Evolutionary conservation across 805 yeast genomes (phyloP), one percentile per base, ranked within the genome.

Genomic region (Saccharomycopsis sp.): DNA sequence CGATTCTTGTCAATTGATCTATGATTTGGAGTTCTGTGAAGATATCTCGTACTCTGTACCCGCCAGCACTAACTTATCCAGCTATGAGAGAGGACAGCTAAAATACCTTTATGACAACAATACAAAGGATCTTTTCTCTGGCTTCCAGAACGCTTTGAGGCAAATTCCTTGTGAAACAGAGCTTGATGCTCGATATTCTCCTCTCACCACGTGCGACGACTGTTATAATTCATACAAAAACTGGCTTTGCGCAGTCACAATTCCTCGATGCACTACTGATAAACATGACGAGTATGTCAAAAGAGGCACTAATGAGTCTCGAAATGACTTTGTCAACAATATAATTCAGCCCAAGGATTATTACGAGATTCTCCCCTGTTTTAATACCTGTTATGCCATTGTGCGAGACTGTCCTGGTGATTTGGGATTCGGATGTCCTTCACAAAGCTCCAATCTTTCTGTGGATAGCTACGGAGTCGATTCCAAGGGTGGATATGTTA

Each of bases 31-130:
- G 1, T 91, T 91, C 66, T 93, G 99, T 70, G 70, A 76, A 34
- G 80, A 82, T 52, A 96, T 93, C 23, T 94, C 97, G 0, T 93
- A 92, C 71, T 79, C 96, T 0, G 97, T 89, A 0, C 98, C 98
- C 0, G 76, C 73, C 29, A 49, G 15, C 12, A 75, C 76, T 3
- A 73, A 73, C 54, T 67, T 80, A 1, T 72, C 72, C 34, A 70
- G 71, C 1, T 61, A 65, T 2, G 68, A 67, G 41, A 72, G 71
- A 19, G 68, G 68, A 50, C 66, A 69, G 0, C 66, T 72, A 2
- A 68, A 85, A 1, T 41, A 63, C 0, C 66, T 80, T 19, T 93
- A 90, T 67, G 97, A 93, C 67, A 66, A 73, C 49, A 73, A 83
- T 62, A 91, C 97, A 0, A 64, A 67, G 17, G 68, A 70, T 0